Evolutionary conservation across 2,329 filamentous ascomycete genomes (phyloP).

Genomic region (Microascus cirrosus): DNA sequence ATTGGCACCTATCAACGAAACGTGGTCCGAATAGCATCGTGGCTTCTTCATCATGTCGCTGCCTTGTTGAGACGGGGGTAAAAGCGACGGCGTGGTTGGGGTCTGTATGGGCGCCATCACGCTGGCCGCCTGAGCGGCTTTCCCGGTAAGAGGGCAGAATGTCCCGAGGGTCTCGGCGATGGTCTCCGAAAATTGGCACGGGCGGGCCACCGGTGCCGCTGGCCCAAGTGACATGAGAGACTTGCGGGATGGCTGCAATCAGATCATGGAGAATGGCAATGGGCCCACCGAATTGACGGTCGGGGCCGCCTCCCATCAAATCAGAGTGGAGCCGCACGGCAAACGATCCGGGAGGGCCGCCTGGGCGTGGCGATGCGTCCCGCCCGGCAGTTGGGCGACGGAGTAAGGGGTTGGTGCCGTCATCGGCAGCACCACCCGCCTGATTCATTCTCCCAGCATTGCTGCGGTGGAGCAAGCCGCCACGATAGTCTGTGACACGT

Average conservation of each 20-base stretch:
- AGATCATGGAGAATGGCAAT: constrained; percentile 45
- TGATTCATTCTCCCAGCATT: constrained; percentile 24
- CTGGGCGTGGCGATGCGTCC: constrained; percentile 35
- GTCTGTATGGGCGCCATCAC: constrained; percentile 39
- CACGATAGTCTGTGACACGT: constrained; percentile 31
- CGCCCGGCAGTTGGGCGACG: constrained; percentile 43
- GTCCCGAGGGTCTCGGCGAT: constrained; percentile 40
- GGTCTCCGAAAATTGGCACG: constrained; percentile 48
- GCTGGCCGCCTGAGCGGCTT: constrained; percentile 33
- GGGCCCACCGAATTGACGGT: constrained; percentile 17
- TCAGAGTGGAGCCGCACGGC: constrained; percentile 37
- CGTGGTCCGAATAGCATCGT: constrained; percentile 65
- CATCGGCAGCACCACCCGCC: constrained; percentile 52
- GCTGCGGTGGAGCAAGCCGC: constrained; percentile 33
- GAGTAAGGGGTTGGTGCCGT: constrained; percentile 79
- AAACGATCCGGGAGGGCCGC: constrained; percentile 36
- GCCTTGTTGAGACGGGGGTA: constrained; percentile 55
- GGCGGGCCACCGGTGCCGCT: constrained; percentile 28
- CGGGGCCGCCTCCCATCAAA: constrained; percentile 24
- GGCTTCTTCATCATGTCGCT: constrained; percentile 83
- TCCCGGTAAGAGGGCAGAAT: constrained; percentile 31
- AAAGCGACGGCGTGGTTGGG: constrained; percentile 71
- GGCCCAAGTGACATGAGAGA: constrained; percentile 3
- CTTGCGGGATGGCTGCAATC: constrained; percentile 37
- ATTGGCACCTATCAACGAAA: constrained; percentile 53